These are phyloP conservation scores for Exophiala spinifera DNA, from an alignment of 2,329 filamentous ascomycete genomes.

Conservation along the genomic window DNA sequence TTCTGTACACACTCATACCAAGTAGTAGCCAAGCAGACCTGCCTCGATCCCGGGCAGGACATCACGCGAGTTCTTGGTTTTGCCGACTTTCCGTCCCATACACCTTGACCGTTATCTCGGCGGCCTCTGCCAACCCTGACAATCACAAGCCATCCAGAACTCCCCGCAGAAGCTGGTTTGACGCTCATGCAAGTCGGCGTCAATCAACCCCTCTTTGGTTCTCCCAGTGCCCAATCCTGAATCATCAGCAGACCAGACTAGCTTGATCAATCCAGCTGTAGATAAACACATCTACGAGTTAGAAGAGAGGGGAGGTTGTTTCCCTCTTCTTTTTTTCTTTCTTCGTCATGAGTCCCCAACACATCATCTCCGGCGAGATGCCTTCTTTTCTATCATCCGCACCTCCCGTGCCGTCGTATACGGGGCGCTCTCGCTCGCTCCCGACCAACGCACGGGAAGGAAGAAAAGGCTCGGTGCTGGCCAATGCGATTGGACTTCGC, in stretches of 20 bases:
- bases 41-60: neutral
- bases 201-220: neutral
- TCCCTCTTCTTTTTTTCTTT: neutral
- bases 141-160: no score
- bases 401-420: slow-evolving; percentile 15
- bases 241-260: neutral
- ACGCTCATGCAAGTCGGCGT: neutral
- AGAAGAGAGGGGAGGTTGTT: neutral
- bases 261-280: slow-evolving; percentile 1
- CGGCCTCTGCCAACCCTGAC: neutral
- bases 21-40: neutral
- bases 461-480: slow-evolving; percentile 23
- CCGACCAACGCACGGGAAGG: slow-evolving; percentile 6
- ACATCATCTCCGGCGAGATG: slow-evolving; percentile 22
- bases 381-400: slow-evolving; percentile 21
- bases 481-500: slow-evolving; percentile 23
- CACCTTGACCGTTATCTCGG: neutral
- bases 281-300: no score
- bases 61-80: neutral
- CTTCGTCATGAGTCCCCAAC: slow-evolving; percentile 11
- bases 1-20: no score
- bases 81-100: neutral
- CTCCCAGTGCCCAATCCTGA: neutral
- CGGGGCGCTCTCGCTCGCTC: slow-evolving; percentile 19
- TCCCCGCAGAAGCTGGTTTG: neutral